Percentiles rank a stretch among this genome's conserved stretches.
These are phyloP conservation scores for Solanum chiquidenum DNA, from an alignment of 257 asterid species.

Conservation along the genomic window DNA sequence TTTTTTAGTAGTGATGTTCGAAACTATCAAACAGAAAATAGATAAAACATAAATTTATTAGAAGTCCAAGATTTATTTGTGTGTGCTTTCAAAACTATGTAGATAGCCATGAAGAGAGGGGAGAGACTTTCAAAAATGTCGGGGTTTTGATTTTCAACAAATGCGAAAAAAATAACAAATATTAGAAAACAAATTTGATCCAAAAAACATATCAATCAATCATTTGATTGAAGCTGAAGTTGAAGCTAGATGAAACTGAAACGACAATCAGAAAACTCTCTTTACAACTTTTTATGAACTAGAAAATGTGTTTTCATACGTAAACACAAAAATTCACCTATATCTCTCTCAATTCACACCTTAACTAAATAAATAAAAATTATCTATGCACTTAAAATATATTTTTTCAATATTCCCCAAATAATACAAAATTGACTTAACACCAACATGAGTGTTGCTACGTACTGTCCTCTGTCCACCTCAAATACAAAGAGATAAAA, in stretches of 20 bases:
- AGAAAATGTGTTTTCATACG: background rate
- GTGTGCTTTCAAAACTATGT: background rate
- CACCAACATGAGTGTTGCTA: background rate
- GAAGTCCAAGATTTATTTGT: background rate
- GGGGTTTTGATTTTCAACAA: background rate
- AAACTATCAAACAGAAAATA: background rate
- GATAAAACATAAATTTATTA: background rate
- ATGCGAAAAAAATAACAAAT: background rate
- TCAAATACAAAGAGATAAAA: background rate
- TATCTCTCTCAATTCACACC: background rate
- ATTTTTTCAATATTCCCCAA: background rate
- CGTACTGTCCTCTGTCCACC: background rate
- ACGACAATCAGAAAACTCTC: background rate
- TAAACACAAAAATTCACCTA: background rate
- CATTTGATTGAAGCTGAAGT: background rate
- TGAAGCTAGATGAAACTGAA: background rate
- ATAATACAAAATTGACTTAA: background rate
- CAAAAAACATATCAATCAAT: background rate
- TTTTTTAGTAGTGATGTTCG: background rate
- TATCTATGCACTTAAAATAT: background rate
- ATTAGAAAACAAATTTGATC: background rate
- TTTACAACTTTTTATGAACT: background rate
- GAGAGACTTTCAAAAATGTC: too few species aligned
- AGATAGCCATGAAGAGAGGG: background rate
- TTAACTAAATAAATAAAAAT: background rate